Evolutionary conservation across 345 rosid species (phyloP), one percentile per base, ranked within the genome.

Genomic region (Ceriops zippeliana): DNA sequence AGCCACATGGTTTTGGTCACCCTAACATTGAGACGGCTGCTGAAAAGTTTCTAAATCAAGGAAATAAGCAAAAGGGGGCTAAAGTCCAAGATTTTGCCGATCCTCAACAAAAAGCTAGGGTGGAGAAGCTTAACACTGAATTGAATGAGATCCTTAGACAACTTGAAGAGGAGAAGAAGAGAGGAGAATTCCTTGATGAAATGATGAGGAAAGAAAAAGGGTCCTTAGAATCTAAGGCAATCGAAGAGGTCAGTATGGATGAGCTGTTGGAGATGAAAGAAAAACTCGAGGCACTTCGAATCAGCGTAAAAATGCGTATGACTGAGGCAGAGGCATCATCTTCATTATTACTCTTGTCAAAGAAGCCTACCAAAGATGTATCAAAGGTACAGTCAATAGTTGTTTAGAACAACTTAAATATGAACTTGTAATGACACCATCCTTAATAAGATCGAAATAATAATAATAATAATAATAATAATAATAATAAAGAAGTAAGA

Each of bases 321-420:
- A 58, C 21, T 1, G 77, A 73, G 37, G 62, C 62, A 47, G 77
- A 73, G 53, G 77, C 63, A 5, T 73, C 77, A 0, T 61, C 67
- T 54, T 73, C 77, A 0, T 30, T 65, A 58, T 42, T 67, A 17
- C 72, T 67, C 20, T 30, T 67, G 3, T 42, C 49, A 42, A 13
- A 13, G 5, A 42, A 42, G 49, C 49, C 17, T 13, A 13, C 49
- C 15, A 11, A 42, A 42, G 17, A 42, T 42, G 49, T 42, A 35
- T 61, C 52, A 8, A 22, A 56, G 77, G 68, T 38, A 20, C 26
- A 7, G 21, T 21, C 2, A 24, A 21, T 15, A 24, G 10, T 22
- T 35, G 42, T 24, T 19, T 16, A 26, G 24, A 62, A 34, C 1
- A 22, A 16, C 6, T 1, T 11, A 6, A 13, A 27, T 38, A 4